A percentile compares a stretch with the other conserved stretches of the same genome.
phyloP scores from a whole-genome alignment of 1,284 basidiomycete species.

The Malassezia pachydermatis region DNA sequence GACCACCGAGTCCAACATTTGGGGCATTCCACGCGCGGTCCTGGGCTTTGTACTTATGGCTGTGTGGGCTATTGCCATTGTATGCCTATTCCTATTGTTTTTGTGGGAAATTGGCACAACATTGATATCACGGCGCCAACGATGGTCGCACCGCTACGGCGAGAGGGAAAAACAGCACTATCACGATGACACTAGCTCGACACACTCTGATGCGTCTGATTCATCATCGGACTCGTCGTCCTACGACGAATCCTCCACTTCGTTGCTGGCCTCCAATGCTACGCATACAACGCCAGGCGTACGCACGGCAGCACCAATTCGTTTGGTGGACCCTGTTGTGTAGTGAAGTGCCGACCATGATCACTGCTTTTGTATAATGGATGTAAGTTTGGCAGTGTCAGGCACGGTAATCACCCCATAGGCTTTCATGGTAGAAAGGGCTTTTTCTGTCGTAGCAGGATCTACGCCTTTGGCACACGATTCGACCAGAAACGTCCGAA shows the following conservation, averaged over 20 bases:
- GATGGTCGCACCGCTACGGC: conserved; percentile 9
- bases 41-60: conserved; percentile 41
- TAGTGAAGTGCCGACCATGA: too few species aligned
- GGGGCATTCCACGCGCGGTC: conserved; percentile 42
- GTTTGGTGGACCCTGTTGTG: too few species aligned
- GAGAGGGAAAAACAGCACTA: background rate
- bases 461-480: conserved; percentile 20
- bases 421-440: conserved; percentile 1
- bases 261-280: too few species aligned
- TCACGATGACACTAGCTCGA: background rate
- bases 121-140: conserved; percentile 19
- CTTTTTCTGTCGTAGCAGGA: background rate
- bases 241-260: too few species aligned
- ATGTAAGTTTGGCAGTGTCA: too few species aligned
- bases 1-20: conserved; percentile 30
- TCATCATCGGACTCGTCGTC: too few species aligned
- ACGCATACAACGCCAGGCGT: too few species aligned
- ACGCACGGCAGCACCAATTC: too few species aligned
- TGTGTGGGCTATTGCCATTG: conserved; percentile 36
- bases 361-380: too few species aligned
- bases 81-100: conserved; percentile 37
- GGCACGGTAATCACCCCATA: conserved; percentile 1
- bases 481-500: conserved; percentile 49
- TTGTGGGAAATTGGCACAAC: conserved; percentile 31
- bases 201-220: background rate